A percentile compares a stretch with the other conserved stretches of the same genome.
phyloP scores from a whole-genome alignment of 345 rosid genomes.

The Mercurialis annua region DNA sequence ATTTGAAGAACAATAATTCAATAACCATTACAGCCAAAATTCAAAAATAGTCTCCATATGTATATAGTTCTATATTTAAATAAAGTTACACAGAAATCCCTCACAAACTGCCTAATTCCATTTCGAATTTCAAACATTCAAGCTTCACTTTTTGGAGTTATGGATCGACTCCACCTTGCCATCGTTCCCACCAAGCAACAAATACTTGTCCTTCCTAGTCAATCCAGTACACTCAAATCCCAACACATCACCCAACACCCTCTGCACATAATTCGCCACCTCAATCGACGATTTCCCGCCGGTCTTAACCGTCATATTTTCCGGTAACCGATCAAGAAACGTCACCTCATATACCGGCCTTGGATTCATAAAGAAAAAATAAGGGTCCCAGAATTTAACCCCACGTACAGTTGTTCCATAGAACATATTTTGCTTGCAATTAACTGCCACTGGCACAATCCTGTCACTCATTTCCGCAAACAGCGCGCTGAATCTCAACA shows the following conservation, averaged over 20 bases:
- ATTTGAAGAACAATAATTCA: no score
- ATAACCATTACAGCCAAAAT: no score
- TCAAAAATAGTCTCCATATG: no score
- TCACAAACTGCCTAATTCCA: not conserved
- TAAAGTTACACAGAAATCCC: no score
- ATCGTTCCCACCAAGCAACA: constrained; percentile 80
- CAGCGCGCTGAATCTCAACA: constrained; percentile 85
- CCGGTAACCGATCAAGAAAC: constrained; percentile 77
- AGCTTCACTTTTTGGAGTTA: constrained; percentile 38
- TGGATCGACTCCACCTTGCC: constrained; percentile 85
- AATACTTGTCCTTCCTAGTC: constrained; percentile 70
- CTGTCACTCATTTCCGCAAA: constrained; percentile 92
- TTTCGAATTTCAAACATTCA: no score
- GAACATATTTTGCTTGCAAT: constrained; percentile 82
- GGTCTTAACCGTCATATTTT: constrained; percentile 66
- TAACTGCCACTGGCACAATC: constrained; percentile 90
- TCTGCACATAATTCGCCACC: constrained; percentile 92
- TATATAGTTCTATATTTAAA: no score
- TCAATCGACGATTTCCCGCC: constrained; percentile 83
- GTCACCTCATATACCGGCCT: constrained; percentile 71
- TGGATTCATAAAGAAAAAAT: constrained; percentile 92
- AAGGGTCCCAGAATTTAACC: constrained; percentile 89
- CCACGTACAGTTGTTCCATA: constrained; percentile 89
- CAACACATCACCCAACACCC: constrained; percentile 53
- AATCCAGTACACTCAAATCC: constrained; percentile 75